A percentile compares a stretch with the other conserved stretches of the same genome.
Evolutionary conservation across 768 basidiomycete genomes (phyloP).

Genomic region (Calvatia gigantea): DNA sequence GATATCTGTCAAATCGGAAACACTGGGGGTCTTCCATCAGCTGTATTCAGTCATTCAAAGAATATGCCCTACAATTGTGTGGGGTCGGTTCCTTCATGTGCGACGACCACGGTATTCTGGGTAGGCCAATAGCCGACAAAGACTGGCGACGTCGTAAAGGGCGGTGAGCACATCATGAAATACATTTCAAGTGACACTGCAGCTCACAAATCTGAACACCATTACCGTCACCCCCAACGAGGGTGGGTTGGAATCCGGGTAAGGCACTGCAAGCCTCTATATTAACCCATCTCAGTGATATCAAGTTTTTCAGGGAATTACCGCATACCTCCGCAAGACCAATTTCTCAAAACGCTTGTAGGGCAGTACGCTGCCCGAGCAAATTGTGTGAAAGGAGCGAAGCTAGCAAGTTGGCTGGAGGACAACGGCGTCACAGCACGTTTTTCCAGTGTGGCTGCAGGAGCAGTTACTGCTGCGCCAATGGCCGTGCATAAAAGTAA

Average conservation of each 20-base stretch:
- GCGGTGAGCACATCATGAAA: background rate
- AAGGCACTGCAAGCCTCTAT: conserved; percentile 38
- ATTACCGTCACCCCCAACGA: conserved; percentile 50
- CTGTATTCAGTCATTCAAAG: background rate
- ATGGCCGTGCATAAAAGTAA: conserved; percentile 2
- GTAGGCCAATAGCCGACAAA: conserved; percentile 58
- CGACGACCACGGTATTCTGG: conserved; percentile 49
- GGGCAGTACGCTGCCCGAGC: conserved; percentile 55
- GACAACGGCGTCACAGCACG: conserved; percentile 25
- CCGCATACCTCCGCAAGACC: conserved; percentile 42
- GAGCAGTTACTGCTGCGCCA: conserved; percentile 11
- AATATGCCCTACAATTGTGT: conserved; percentile 38
- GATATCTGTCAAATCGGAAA: conserved; percentile 49
- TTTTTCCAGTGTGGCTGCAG: conserved; percentile 15
- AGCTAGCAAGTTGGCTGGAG: conserved; percentile 27
- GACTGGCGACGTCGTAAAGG: conserved; percentile 25
- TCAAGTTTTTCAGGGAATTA: background rate
- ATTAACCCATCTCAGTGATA: background rate
- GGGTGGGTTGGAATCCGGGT: conserved; percentile 35
- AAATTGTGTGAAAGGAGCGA: conserved; percentile 47
- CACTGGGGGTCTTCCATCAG: conserved; percentile 24
- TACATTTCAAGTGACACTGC: conserved; percentile 3
- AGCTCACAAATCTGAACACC: conserved; percentile 43
- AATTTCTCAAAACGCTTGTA: conserved; percentile 30
- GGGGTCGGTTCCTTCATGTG: conserved; percentile 61